Percentiles rank a stretch among this genome's conserved stretches.
These are phyloP conservation scores for Hyaloraphidium curvatum DNA, from an alignment of 192 early-diverging fungal genomes.

Conservation along the genomic window DNA sequence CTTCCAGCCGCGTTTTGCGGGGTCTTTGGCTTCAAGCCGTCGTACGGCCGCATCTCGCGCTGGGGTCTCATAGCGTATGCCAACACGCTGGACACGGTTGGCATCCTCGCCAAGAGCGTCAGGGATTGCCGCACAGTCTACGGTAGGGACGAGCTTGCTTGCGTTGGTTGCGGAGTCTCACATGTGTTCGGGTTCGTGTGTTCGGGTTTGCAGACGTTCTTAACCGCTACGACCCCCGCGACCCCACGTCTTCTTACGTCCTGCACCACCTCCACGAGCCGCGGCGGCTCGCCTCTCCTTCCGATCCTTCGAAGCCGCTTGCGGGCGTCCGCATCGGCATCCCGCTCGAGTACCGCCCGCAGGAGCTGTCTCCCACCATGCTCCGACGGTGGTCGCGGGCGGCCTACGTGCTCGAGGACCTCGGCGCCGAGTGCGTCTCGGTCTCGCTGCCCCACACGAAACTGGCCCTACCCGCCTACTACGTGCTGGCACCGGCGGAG, in stretches of 20 bases:
- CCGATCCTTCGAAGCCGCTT: too few relatives aligned
- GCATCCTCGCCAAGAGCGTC: conserved; percentile 47
- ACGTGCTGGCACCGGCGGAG: conserved; percentile 73
- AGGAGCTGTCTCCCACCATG: conserved; percentile 38
- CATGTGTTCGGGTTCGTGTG: too few relatives aligned
- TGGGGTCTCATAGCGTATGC: conserved; percentile 70
- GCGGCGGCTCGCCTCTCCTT: too few relatives aligned
- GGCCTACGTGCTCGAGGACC: conserved; percentile 25
- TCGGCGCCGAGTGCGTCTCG: conserved; percentile 45
- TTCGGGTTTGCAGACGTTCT: too few relatives aligned
- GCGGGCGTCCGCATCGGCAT: neutral
- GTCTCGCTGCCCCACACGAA: conserved; percentile 51
- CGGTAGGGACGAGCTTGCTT: too few relatives aligned
- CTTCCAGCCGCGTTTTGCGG: conserved; percentile 88
- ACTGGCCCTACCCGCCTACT: conserved; percentile 63
- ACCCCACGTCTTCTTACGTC: too few relatives aligned
- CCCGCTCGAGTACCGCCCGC: conserved; percentile 48
- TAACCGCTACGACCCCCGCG: too few relatives aligned
- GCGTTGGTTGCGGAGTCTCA: too few relatives aligned
- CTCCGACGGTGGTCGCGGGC: conserved; percentile 36
- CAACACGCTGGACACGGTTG: conserved; percentile 74
- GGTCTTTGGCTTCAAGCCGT: conserved; percentile 80
- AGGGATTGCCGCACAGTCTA: conserved; percentile 30
- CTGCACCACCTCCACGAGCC: too few relatives aligned
- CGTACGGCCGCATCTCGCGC: conserved; percentile 70